Evolutionary conservation across 176 grass and related monocot species (phyloP).

Genomic region (Chloris gayana): DNA sequence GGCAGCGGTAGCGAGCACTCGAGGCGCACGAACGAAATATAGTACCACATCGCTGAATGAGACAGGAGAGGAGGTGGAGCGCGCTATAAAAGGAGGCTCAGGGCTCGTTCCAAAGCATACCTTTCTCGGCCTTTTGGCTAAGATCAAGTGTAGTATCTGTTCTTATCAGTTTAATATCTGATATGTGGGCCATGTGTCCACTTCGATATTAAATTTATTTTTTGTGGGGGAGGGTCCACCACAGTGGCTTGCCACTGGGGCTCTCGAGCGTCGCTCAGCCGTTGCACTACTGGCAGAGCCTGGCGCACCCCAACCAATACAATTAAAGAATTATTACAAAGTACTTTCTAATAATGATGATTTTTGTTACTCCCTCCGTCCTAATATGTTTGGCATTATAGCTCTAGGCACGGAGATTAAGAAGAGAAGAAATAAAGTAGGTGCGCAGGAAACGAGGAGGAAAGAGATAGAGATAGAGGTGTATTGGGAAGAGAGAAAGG

Average conservation of each 20-base stretch:
- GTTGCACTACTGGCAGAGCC: background rate
- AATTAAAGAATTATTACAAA: too few relatives aligned
- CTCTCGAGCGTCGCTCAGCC: too few relatives aligned
- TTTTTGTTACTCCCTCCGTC: too few relatives aligned
- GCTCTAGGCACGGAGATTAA: too few relatives aligned
- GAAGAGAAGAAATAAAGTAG: too few relatives aligned
- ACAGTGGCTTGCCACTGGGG: too few relatives aligned
- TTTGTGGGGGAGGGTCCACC: background rate
- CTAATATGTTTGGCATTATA: too few relatives aligned
- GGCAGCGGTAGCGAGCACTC: background rate
- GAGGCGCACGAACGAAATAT: background rate
- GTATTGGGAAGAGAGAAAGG: too few relatives aligned
- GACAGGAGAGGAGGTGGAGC: too few relatives aligned
- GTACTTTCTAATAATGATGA: too few relatives aligned
- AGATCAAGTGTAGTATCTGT: constrained; percentile 82
- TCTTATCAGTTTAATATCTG: constrained; percentile 33
- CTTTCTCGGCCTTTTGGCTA: constrained; percentile 74
- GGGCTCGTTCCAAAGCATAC: background rate
- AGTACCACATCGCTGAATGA: background rate
- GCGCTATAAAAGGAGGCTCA: background rate
- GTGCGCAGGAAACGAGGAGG: too few relatives aligned
- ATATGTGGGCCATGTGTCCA: background rate
- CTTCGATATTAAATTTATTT: constrained; percentile 14
- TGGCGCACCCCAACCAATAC: constrained; percentile 33
- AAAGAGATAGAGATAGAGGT: too few relatives aligned